phyloP scores from a whole-genome alignment of 2,329 filamentous ascomycete species.

The Pleurostoma richardsiae region DNA sequence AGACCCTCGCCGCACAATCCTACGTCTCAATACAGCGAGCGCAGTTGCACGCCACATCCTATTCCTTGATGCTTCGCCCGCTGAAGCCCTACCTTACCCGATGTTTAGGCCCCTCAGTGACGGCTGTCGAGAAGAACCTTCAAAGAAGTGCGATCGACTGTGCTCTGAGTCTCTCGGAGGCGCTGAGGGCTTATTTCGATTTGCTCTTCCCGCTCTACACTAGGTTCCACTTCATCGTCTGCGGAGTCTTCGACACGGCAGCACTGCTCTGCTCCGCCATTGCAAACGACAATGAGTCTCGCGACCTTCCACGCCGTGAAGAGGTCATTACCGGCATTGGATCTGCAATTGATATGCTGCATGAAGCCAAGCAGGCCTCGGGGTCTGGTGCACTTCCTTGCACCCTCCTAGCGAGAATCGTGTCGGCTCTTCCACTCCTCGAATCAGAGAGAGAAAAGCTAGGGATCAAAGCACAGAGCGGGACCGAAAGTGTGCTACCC shows the following conservation, averaged over 20 bases:
- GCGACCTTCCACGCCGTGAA: background rate
- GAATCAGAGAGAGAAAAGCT: too few species aligned
- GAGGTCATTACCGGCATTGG: background rate
- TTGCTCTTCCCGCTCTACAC: conserved; percentile 13
- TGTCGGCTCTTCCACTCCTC: too few species aligned
- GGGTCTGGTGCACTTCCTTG: background rate
- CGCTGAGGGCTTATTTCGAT: conserved; percentile 15
- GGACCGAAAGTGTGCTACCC: too few species aligned
- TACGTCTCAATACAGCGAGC: background rate
- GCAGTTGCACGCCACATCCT: conserved; percentile 20
- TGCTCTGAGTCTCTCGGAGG: conserved; percentile 14
- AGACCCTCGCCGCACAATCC: background rate
- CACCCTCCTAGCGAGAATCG: background rate
- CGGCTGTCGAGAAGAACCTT: background rate
- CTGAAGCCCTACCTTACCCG: conserved; percentile 15
- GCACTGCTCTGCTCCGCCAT: conserved; percentile 20
- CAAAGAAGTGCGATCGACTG: conserved; percentile 12
- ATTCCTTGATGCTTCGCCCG: conserved; percentile 15
- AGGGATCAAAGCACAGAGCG: too few species aligned
- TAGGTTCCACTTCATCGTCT: conserved; percentile 21
- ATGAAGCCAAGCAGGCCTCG: background rate
- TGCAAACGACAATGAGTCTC: conserved; percentile 15
- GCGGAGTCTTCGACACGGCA: conserved; percentile 22
- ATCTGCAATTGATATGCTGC: background rate
- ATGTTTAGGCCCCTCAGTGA: background rate